phyloP scores from a whole-genome alignment of 495 filamentous ascomycete species.

The Neurospora sp. region DNA sequence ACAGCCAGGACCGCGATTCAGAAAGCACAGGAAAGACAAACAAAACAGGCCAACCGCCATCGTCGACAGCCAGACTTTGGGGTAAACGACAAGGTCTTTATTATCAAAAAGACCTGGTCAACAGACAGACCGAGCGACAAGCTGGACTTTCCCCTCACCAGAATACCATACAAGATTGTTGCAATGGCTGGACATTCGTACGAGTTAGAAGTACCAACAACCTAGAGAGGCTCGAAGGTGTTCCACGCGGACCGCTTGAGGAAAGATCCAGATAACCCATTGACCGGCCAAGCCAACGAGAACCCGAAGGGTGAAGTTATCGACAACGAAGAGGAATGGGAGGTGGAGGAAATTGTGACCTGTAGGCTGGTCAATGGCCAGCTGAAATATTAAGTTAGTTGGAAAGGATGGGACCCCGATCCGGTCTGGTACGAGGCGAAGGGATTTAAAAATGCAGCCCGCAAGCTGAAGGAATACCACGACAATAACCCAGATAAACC shows the following conservation, averaged over 20 bases:
- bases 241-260: background rate
- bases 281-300: background rate
- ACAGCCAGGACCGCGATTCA: too few species aligned
- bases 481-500: too few species aligned
- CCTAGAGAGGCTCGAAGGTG: background rate
- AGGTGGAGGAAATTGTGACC: background rate
- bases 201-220: background rate
- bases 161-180: background rate
- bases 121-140: slow-evolving; percentile 2
- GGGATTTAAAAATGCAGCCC: too few species aligned
- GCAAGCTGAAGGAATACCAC: too few species aligned
- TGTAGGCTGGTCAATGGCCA: background rate
- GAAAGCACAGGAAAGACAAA: background rate
- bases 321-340: background rate
- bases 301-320: slow-evolving; percentile 3
- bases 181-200: background rate
- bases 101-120: background rate
- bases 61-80: slow-evolving; percentile 2
- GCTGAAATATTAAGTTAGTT: background rate
- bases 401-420: slow-evolving; percentile 1
- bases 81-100: slow-evolving; percentile 3
- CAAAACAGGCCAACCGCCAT: slow-evolving; percentile 1
- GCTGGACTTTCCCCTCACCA: slow-evolving; percentile 2
- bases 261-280: background rate
- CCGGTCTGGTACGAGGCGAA: too few species aligned